These are phyloP conservation scores for Globisporangium lucens DNA, from an alignment of 352 stramenopile species.

Conservation along the genomic window DNA sequence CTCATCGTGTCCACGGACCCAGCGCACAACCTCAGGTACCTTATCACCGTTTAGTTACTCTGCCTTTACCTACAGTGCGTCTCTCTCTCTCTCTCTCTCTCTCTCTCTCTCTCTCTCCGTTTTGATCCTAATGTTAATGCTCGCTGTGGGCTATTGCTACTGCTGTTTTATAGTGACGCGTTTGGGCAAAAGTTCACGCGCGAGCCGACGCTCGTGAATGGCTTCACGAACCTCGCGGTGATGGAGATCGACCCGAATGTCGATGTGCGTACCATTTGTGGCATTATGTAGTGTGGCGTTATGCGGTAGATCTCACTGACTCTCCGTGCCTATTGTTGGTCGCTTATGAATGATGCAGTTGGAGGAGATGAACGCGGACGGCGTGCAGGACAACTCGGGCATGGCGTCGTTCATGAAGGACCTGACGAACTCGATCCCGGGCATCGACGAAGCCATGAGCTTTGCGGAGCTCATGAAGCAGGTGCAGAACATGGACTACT, in stretches of 20 bases:
- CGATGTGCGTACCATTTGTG: slow-evolving; percentile 40
- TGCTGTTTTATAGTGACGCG: slow-evolving; percentile 83
- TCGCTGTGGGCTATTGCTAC: background rate
- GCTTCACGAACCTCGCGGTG: slow-evolving; percentile 97
- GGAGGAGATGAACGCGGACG: slow-evolving; percentile 80
- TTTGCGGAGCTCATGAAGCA: slow-evolving; percentile 99
- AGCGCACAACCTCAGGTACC: slow-evolving; percentile 96
- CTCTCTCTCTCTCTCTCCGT: background rate
- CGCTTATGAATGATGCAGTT: slow-evolving; percentile 31
- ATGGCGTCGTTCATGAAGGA: slow-evolving; percentile 96
- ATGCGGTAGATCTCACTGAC: background rate
- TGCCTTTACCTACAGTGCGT: background rate
- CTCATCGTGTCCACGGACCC: slow-evolving; percentile 99
- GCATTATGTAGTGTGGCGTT: background rate
- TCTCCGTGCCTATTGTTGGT: background rate
- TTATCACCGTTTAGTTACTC: background rate
- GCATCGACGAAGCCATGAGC: slow-evolving; percentile 99
- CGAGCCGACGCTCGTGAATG: slow-evolving; percentile 96
- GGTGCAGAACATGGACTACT: slow-evolving; percentile 97
- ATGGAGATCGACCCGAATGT: slow-evolving; percentile 98
- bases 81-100: background rate
- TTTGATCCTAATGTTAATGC: background rate
- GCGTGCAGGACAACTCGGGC: slow-evolving; percentile 82
- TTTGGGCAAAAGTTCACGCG: slow-evolving; percentile 99
- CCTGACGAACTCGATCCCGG: slow-evolving; percentile 96